These are phyloP conservation scores for Fraxinus anomala DNA, from an alignment of 257 asterid species.

Conservation along the genomic window DNA sequence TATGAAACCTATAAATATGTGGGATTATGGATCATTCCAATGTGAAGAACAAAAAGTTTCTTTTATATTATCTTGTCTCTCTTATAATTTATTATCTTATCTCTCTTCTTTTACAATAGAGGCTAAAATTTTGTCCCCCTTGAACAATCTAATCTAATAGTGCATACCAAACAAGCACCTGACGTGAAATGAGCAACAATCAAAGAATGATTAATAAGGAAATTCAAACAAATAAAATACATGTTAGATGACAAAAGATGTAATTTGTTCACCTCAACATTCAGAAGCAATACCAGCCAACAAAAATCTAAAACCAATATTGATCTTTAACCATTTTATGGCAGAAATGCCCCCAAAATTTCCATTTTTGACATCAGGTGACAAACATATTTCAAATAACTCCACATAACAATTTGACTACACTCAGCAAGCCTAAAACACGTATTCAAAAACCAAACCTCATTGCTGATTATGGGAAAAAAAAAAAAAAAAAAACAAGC, in stretches of 20 bases:
- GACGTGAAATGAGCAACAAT: background rate
- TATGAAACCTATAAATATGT: no score
- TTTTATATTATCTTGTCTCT: no score
- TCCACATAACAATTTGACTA: constrained; percentile 37
- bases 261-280: background rate
- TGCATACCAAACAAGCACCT: background rate
- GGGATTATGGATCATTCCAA: no score
- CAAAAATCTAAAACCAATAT: constrained; percentile 22
- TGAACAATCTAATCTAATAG: no score
- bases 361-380: constrained; percentile 30
- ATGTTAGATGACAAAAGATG: background rate
- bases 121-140: no score
- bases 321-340: constrained; percentile 28
- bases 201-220: background rate
- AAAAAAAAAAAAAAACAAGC: constrained; percentile 27
- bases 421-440: constrained; percentile 38
- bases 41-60: no score
- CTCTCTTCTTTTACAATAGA: no score
- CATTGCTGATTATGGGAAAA: constrained; percentile 40
- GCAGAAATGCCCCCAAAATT: constrained; percentile 36
- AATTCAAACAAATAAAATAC: background rate
- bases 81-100: no score
- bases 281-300: constrained; percentile 28
- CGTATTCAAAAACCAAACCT: constrained; percentile 42
- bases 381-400: constrained; percentile 30